Evolutionary conservation across 805 yeast genomes (phyloP).

Genomic region (Candida endomychidarum): DNA sequence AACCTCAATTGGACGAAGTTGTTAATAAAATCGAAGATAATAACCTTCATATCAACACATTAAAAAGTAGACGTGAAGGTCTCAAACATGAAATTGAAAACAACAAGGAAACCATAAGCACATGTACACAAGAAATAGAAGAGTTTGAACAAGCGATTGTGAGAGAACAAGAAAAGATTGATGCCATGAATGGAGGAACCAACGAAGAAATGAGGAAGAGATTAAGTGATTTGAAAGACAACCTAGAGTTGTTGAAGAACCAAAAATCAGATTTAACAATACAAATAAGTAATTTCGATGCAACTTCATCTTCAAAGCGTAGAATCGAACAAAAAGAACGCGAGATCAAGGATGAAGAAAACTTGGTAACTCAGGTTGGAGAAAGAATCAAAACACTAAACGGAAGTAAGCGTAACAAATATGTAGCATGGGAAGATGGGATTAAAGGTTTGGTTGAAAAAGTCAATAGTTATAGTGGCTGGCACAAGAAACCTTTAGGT

Average conservation of each 20-base stretch:
- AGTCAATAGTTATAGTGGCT: conserved; percentile 31
- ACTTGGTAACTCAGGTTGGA: conserved; percentile 3
- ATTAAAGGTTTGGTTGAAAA: conserved; percentile 43
- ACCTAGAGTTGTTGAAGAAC: background rate
- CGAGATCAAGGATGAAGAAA: background rate
- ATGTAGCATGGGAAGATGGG: conserved; percentile 51
- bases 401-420: conserved; percentile 31
- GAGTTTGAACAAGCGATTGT: conserved; percentile 22
- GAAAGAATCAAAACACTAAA: conserved; percentile 14
- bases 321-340: conserved; percentile 13
- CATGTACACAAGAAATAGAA: conserved; percentile 20
- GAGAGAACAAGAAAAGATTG: conserved; percentile 39
- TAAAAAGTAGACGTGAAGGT: conserved; percentile 18
- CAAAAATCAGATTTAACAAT: conserved; percentile 11
- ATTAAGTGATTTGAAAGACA: background rate
- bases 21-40: conserved; percentile 17
- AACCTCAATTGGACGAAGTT: conserved; percentile 12
- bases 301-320: background rate
- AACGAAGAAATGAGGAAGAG: conserved; percentile 30
- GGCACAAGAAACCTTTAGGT: conserved; percentile 62
- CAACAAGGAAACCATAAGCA: conserved; percentile 21
- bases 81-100: conserved; percentile 21
- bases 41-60: conserved; percentile 4
- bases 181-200: conserved; percentile 44
- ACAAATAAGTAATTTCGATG: conserved; percentile 14